Conservation (phyloP, 306 rosid genomes). For the Ammopiptanthus mongolicus region DNA sequence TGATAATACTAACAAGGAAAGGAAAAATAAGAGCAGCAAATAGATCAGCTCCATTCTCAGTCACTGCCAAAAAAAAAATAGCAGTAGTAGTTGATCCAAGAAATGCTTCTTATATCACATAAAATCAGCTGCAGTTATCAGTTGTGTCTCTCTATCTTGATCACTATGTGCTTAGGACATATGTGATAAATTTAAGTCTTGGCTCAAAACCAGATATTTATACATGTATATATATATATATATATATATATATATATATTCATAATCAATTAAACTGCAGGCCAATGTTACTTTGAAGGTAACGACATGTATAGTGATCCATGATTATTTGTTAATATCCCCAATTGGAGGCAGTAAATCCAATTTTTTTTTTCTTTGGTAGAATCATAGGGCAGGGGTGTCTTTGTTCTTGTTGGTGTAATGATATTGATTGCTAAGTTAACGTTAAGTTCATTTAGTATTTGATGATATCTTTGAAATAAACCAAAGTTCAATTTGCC, state of each 20-base stretch:
- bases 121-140: neutral
- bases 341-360: neutral
- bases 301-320: neutral
- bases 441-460: neutral
- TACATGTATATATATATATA: no score
- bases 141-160: neutral
- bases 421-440: neutral
- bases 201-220: neutral
- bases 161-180: neutral
- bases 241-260: no score
- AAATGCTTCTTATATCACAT: neutral
- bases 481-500: conserved; percentile 16
- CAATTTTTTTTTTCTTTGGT: neutral
- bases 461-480: neutral
- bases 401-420: conserved; percentile 24
- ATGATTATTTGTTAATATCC: neutral
- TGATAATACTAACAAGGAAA: conserved; percentile 30
- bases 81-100: neutral
- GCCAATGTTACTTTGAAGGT: conserved; percentile 3
- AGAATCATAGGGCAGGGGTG: neutral
- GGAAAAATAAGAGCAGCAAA: conserved; percentile 21
- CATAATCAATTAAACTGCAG: neutral
- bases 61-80: neutral
- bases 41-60: conserved; percentile 39
- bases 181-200: neutral